Evolutionary conservation across 208 protist genomes (phyloP).

Genomic region (Leishmania aethiopica): DNA sequence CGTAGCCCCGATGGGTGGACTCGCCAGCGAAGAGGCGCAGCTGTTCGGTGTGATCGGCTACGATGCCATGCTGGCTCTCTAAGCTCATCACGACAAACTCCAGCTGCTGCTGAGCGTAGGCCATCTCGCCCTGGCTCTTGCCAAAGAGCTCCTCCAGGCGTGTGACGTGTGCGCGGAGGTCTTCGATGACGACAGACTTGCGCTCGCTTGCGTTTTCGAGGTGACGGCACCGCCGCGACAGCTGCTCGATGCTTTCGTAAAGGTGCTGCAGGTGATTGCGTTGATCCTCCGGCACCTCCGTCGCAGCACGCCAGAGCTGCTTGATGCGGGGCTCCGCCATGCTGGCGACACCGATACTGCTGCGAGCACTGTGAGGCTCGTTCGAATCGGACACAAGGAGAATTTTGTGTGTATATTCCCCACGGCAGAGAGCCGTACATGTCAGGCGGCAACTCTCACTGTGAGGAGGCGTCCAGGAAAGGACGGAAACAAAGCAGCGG

Average conservation of each 20-base stretch:
- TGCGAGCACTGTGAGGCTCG: not conserved
- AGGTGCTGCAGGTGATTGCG: conserved; percentile 17
- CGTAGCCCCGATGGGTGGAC: conserved; percentile 44
- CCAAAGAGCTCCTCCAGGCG: conserved; percentile 67
- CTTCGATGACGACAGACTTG: conserved; percentile 49
- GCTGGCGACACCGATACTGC: not conserved
- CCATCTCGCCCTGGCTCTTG: conserved; percentile 71
- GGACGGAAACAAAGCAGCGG: not conserved
- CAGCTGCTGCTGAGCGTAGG: conserved; percentile 84
- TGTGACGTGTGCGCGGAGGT: conserved; percentile 44
- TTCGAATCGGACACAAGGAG: not conserved
- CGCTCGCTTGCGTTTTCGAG: conserved; percentile 46
- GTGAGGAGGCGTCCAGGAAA: not conserved
- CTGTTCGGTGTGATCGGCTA: conserved; percentile 87
- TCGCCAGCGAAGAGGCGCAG: conserved; percentile 83
- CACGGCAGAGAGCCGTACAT: not conserved
- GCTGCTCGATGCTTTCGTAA: conserved; percentile 21
- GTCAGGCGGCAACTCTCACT: not conserved
- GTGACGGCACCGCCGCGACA: conserved; percentile 28
- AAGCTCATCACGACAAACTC: conserved; percentile 82
- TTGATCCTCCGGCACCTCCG: conserved; percentile 13
- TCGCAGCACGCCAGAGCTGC: not conserved
- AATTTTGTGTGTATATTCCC: not conserved
- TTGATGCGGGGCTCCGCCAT: conserved; percentile 18
- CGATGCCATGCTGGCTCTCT: conserved; percentile 73